Conservation (phyloP, 1,284 basidiomycete genomes). For the Vanrija pseudolonga region DNA sequence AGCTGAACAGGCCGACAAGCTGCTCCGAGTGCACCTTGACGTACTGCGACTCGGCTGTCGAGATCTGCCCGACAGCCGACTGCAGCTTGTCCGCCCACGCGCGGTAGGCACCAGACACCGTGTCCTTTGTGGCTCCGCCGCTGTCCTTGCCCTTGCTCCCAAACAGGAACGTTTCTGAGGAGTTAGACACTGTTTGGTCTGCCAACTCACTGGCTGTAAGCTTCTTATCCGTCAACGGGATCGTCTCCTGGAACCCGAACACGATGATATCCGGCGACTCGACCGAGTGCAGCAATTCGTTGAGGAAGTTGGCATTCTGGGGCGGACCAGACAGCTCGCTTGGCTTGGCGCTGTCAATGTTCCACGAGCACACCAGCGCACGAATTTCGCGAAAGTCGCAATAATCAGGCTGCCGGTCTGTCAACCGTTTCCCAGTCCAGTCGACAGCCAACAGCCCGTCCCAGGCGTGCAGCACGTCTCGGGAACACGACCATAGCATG, state of each 20-base stretch:
- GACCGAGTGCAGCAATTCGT: conserved; percentile 64
- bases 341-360: conserved; percentile 83
- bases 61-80: conserved; percentile 66
- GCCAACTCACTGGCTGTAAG: conserved; percentile 68
- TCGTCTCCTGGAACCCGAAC: conserved; percentile 93
- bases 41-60: conserved; percentile 62
- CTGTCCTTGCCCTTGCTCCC: conserved; percentile 62
- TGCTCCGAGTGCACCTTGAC: conserved; percentile 78
- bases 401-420: conserved; percentile 70
- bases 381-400: conserved; percentile 74
- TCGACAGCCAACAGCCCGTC: conserved; percentile 81
- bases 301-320: conserved; percentile 69
- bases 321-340: conserved; percentile 61
- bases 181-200: not conserved
- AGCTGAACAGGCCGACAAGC: conserved; percentile 84
- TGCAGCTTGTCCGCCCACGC: conserved; percentile 81
- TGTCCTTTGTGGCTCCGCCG: conserved; percentile 49
- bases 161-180: conserved; percentile 67
- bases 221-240: conserved; percentile 86
- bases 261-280: conserved; percentile 80
- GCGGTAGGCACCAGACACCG: conserved; percentile 77
- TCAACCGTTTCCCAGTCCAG: conserved; percentile 77
- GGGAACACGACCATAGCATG: conserved; percentile 70
- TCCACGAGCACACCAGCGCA: conserved; percentile 86
- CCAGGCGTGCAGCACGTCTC: conserved; percentile 81